Conservation (phyloP, 345 rosid species). For the Gossypium turneri region DNA sequence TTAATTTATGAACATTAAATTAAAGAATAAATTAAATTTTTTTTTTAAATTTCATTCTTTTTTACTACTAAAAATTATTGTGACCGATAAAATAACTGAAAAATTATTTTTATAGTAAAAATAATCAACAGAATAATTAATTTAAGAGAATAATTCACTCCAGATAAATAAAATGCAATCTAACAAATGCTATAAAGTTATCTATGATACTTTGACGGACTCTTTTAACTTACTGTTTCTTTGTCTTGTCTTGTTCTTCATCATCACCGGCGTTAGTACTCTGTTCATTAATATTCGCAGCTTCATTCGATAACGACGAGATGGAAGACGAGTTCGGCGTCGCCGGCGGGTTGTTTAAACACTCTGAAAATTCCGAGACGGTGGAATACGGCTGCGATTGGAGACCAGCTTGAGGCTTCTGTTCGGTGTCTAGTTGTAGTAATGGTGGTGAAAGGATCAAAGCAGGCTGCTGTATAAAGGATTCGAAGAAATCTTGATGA, state of each 20-base stretch:
- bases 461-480: conserved; percentile 26
- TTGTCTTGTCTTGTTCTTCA: conserved; percentile 49
- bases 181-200: too few species aligned
- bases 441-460: conserved; percentile 22
- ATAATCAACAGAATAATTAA: too few species aligned
- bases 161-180: too few species aligned
- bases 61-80: background rate
- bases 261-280: conserved; percentile 29
- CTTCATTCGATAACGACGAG: conserved; percentile 78
- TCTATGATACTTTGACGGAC: too few species aligned
- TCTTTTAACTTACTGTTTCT: conserved; percentile 58
- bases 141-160: too few species aligned
- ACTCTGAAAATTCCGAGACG: conserved; percentile 30
- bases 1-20: accelerated
- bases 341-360: conserved; percentile 64
- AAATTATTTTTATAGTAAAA: too few species aligned
- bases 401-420: conserved; percentile 11
- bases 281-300: conserved; percentile 30
- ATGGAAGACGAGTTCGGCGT: conserved; percentile 85
- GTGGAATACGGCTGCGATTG: conserved; percentile 45
- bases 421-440: background rate
- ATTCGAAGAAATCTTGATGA: conserved; percentile 46
- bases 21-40: too few species aligned
- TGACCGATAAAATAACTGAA: background rate
- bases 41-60: too few species aligned